Evolutionary conservation across 768 basidiomycete species (phyloP).

Genomic region (Termitomyces sp.): DNA sequence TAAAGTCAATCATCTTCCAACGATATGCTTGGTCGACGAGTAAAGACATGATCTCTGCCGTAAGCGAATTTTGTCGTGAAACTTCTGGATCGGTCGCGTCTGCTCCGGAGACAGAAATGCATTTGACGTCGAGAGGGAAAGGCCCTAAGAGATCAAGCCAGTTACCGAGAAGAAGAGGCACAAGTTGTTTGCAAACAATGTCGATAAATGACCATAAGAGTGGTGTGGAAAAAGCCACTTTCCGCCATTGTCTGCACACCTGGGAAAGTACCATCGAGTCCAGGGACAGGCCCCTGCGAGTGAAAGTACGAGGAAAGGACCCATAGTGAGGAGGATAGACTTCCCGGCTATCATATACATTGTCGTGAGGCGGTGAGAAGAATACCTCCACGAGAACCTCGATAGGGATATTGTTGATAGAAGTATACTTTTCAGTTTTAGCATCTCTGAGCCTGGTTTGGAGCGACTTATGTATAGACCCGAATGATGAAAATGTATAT

Average conservation of each 20-base stretch:
- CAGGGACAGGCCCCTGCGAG: background rate
- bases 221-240: conserved; percentile 1
- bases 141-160: conserved; percentile 3
- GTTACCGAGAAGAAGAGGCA: conserved; percentile 1
- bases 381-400: conserved; percentile 8
- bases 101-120: background rate
- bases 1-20: conserved; percentile 9
- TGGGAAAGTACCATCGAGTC: conserved; percentile 8
- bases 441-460: background rate
- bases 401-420: background rate
- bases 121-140: conserved; percentile 3
- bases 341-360: background rate
- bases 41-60: conserved; percentile 2
- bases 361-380: background rate
- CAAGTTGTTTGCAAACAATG: background rate
- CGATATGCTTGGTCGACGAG: conserved; percentile 2
- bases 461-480: background rate
- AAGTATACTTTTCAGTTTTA: background rate
- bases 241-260: conserved; percentile 5
- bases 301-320: background rate
- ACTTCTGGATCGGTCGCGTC: background rate
- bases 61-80: background rate
- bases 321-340: background rate
- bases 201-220: conserved; percentile 7
- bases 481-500: background rate